These are phyloP conservation scores for Fragaria nilgerrensis DNA, from an alignment of 306 rosid genomes.

Conservation along the genomic window DNA sequence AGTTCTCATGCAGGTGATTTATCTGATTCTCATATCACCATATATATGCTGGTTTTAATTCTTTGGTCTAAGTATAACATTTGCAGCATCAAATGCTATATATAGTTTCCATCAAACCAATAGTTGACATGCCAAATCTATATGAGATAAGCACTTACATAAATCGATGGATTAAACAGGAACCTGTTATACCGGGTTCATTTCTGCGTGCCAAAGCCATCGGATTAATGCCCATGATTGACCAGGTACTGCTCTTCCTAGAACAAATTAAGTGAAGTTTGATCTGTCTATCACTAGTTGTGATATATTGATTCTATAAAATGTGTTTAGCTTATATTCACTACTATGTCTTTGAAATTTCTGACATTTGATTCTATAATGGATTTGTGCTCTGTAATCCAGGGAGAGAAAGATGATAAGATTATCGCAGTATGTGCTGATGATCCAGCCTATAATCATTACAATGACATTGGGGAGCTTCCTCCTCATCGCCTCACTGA, in stretches of 20 bases:
- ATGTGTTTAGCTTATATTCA: too few relatives aligned
- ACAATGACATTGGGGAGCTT: slow-evolving; percentile 65
- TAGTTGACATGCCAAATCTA: not conserved
- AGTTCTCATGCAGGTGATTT: slow-evolving; percentile 88
- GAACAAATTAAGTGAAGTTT: slow-evolving; percentile 11
- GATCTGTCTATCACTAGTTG: not conserved
- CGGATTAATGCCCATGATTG: slow-evolving; percentile 90
- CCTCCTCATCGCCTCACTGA: slow-evolving; percentile 86
- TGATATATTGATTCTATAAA: too few relatives aligned
- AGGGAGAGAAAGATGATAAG: slow-evolving; percentile 97
- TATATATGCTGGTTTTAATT: not conserved
- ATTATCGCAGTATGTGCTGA: slow-evolving; percentile 94
- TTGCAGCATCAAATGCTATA: not conserved
- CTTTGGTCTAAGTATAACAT: not conserved
- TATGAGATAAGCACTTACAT: slow-evolving; percentile 1
- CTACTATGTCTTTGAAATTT: slow-evolving; percentile 8
- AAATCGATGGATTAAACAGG: slow-evolving; percentile 41
- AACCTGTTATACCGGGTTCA: slow-evolving; percentile 77
- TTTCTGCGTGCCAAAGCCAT: slow-evolving; percentile 76
- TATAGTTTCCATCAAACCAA: not conserved
- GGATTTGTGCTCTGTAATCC: slow-evolving; percentile 5
- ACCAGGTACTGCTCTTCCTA: slow-evolving; percentile 48
- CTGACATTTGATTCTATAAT: not conserved
- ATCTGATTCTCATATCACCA: not conserved
- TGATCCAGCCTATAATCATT: slow-evolving; percentile 93